phyloP scores from a whole-genome alignment of 176 grass and related monocot genomes.

The Hyparrhenia diplandra region DNA sequence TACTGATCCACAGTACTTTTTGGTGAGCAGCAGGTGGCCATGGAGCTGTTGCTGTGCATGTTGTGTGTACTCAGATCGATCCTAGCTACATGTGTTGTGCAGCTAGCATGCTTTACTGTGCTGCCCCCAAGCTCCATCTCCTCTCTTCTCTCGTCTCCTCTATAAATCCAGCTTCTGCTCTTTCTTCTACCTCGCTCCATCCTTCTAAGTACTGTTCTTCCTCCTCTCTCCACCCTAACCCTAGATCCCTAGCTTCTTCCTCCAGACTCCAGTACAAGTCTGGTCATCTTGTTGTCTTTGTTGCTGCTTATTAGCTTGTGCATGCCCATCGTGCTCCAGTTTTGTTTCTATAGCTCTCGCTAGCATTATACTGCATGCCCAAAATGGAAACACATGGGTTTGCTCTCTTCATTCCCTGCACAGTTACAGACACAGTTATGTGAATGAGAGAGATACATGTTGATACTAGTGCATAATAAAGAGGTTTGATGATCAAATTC shows the following conservation, averaged over 20 bases:
- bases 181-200: constrained; percentile 35
- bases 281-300: not conserved
- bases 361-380: not conserved
- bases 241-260: constrained; percentile 24
- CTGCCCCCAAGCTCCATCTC: not conserved
- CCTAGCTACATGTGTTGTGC: not conserved
- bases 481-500: constrained; percentile 20
- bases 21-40: constrained; percentile 14
- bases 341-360: not conserved
- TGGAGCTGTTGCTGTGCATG: constrained; percentile 22
- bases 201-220: not conserved
- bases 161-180: constrained; percentile 50
- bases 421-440: not conserved
- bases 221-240: not conserved
- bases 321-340: constrained; percentile 6
- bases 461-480: too few relatives aligned
- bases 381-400: not conserved
- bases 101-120: not conserved
- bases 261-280: not conserved
- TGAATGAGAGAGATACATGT: not conserved
- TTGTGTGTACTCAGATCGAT: too few relatives aligned
- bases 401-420: not conserved
- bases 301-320: not conserved
- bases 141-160: not conserved
- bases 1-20: not conserved